Percentiles rank a stretch among this genome's conserved stretches.
Conservation (phyloP, 331 rosid genomes). For the Prunus yedoensis region DNA sequence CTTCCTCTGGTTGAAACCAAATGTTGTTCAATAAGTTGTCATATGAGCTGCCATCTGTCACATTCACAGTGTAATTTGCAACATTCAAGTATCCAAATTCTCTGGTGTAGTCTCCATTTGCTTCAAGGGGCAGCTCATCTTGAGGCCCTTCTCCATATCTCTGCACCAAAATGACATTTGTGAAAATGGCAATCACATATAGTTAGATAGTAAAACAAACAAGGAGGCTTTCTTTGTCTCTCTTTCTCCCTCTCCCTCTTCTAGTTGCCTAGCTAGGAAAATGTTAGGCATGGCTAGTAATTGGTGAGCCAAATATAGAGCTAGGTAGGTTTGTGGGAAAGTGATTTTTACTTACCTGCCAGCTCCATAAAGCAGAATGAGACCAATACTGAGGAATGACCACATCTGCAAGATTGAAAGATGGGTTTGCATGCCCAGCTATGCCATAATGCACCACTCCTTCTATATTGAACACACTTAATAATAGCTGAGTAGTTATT, state of each 20-base stretch:
- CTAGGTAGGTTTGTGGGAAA: not conserved
- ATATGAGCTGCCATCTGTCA: constrained; percentile 9
- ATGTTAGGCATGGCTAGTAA: no score
- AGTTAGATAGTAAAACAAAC: no score
- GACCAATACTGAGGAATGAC: constrained; percentile 56
- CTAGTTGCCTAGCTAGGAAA: no score
- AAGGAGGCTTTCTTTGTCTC: no score
- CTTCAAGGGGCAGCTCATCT: constrained; percentile 39
- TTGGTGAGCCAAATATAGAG: not conserved
- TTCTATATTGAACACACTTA: constrained; percentile 43
- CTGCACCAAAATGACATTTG: constrained; percentile 21
- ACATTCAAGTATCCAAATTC: constrained; percentile 40
- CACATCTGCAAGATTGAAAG: constrained; percentile 57
- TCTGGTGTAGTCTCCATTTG: constrained; percentile 45
- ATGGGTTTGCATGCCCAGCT: constrained; percentile 58
- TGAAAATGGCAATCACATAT: not conserved
- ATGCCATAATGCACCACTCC: constrained; percentile 66
- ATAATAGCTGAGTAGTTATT: constrained; percentile 48
- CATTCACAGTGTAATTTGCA: constrained; percentile 39
- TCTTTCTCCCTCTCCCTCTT: no score
- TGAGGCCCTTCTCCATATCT: constrained; percentile 42
- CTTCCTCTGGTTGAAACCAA: constrained; percentile 58
- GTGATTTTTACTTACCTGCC: constrained; percentile 45
- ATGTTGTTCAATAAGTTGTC: constrained; percentile 49
- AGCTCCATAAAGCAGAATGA: constrained; percentile 57